phyloP scores from a whole-genome alignment of 768 basidiomycete genomes.

The Boletus subparvulus region DNA sequence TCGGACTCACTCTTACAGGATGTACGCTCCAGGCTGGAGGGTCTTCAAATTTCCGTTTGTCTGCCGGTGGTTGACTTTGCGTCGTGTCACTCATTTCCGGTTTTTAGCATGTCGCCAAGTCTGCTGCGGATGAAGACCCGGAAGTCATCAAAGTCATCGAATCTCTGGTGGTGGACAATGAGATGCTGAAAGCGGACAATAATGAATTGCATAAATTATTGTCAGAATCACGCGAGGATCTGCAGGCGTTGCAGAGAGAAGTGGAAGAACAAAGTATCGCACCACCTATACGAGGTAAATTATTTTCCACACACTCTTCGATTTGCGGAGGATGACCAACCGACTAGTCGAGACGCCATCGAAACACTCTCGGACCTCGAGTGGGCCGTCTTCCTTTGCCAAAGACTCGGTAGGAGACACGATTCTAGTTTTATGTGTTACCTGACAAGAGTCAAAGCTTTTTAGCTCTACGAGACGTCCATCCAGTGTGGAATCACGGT shows the following conservation, averaged over 20 bases:
- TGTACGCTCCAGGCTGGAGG: conserved; percentile 60
- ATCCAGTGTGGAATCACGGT: conserved; percentile 35
- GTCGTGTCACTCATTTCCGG: conserved; percentile 15
- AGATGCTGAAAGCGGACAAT: conserved; percentile 77
- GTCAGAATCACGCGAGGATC: conserved; percentile 73
- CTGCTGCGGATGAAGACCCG: conserved; percentile 43
- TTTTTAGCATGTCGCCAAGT: conserved; percentile 37
- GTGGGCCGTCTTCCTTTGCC: conserved; percentile 42
- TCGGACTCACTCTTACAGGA: conserved; percentile 68
- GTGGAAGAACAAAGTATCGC: conserved; percentile 67
- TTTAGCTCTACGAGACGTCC: conserved; percentile 32
- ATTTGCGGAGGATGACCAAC: conserved; percentile 3
- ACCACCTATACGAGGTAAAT: conserved; percentile 44
- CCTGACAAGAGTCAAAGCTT: conserved; percentile 25
- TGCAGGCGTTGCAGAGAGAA: conserved; percentile 67
- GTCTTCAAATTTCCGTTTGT: conserved; percentile 3
- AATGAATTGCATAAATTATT: conserved; percentile 75
- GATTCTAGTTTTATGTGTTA: conserved; percentile 28
- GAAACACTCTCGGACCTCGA: conserved; percentile 43
- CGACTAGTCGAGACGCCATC: conserved; percentile 35
- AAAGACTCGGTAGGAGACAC: conserved; percentile 45
- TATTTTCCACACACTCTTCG: not conserved
- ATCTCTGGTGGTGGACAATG: conserved; percentile 84
- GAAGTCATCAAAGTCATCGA: conserved; percentile 73
- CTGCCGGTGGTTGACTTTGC: too few relatives aligned